Evolutionary conservation across 306 rosid species (phyloP).

Genomic region (Notholithocarpus densiflorus): DNA sequence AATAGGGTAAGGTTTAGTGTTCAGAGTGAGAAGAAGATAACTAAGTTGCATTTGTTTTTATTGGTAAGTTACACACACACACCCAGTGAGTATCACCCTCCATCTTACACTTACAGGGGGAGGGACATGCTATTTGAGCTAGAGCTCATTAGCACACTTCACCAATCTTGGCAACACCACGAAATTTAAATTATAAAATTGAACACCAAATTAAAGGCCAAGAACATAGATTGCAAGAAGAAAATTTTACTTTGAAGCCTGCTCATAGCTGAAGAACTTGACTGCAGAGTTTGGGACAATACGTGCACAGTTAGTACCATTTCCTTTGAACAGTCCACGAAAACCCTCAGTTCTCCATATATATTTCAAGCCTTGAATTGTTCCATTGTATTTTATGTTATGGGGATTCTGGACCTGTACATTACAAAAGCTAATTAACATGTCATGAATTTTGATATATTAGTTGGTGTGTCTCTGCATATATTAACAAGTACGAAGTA

Average conservation of each 20-base stretch:
- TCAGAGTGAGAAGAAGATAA: too few species aligned
- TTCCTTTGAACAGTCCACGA: conserved; percentile 93
- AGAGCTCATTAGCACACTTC: too few species aligned
- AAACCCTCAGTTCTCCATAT: conserved; percentile 97
- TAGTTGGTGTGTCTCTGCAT: neutral
- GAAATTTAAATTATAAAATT: neutral
- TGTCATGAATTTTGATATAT: neutral
- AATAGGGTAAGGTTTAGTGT: too few species aligned
- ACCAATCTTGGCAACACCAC: neutral
- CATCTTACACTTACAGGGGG: too few species aligned
- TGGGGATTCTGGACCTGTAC: conserved; percentile 93
- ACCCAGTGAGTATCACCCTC: too few species aligned
- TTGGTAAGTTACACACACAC: too few species aligned
- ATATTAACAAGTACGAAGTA: conserved; percentile 11
- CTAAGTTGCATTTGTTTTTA: too few species aligned
- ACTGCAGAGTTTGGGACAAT: conserved; percentile 97
- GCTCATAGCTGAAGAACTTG: conserved; percentile 98
- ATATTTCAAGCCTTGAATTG: conserved; percentile 86
- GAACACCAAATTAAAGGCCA: neutral
- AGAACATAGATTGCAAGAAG: neutral
- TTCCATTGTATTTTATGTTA: conserved; percentile 87
- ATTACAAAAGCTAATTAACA: conserved; percentile 15
- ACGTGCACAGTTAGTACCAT: conserved; percentile 96
- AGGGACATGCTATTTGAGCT: too few species aligned
- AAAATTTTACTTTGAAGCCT: conserved; percentile 84